phyloP scores from a whole-genome alignment of 2,329 filamentous ascomycete genomes.

The Talaromyces islandicus region DNA sequence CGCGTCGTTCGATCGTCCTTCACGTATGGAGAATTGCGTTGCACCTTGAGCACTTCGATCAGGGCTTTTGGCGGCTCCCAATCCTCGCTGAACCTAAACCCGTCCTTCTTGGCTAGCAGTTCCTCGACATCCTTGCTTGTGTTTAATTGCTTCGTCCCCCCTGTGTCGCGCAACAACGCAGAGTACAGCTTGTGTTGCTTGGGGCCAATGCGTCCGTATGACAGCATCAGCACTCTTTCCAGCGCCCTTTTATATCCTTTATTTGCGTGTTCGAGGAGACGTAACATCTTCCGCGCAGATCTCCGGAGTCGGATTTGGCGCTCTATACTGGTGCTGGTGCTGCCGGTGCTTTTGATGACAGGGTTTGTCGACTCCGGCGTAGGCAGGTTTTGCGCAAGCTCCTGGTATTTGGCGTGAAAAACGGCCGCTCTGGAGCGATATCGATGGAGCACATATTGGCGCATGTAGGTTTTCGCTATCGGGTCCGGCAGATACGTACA shows the following conservation, averaged over 20 bases:
- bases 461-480: constrained; percentile 46
- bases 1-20: constrained; percentile 18
- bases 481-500: constrained; percentile 56
- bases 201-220: constrained; percentile 54
- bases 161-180: constrained; percentile 24
- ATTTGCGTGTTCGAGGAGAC: constrained; percentile 48
- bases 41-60: constrained; percentile 27
- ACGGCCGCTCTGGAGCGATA: constrained; percentile 36
- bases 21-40: constrained; percentile 23
- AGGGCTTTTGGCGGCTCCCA: constrained; percentile 31
- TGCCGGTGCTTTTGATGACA: background rate
- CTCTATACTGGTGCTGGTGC: constrained; percentile 4
- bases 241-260: constrained; percentile 48
- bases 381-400: background rate
- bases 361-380: background rate
- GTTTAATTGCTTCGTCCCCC: constrained; percentile 1
- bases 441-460: constrained; percentile 41
- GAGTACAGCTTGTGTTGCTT: constrained; percentile 45
- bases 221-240: constrained; percentile 46
- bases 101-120: background rate
- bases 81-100: constrained; percentile 18
- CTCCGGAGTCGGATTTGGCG: constrained; percentile 19
- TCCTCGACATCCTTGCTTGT: constrained; percentile 8
- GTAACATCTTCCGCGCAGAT: constrained; percentile 33
- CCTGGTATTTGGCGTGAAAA: background rate